Base-by-base conservation (phyloP, 129 eudicot species). In the Tagetes erecta region DNA sequence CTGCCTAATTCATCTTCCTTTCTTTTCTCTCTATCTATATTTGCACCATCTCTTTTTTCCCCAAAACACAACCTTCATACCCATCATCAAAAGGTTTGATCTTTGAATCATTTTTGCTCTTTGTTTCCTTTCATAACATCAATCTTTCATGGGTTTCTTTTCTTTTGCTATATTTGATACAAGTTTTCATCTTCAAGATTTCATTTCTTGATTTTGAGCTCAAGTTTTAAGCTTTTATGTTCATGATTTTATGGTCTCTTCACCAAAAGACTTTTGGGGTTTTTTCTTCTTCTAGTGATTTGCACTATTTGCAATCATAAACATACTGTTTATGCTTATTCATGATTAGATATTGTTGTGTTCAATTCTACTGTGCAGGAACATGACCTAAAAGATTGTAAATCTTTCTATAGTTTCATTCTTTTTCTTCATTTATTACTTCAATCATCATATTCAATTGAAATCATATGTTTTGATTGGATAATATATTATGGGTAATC, bases 291-390 rank as follows among this genome's bases (percentile, higher is more conserved):
- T 9, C 49, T 4, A 75, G 20, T 78, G 41, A 55, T 39, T 63
- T 57, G 75, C 47, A 62, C 45, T 76, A 52, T 68, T 75, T 85
- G 27, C 62, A 71, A 74, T 52, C 65, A 35, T 52, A 71, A 62
- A 44, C 41, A 59, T 63, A 12, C 30, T 46, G 38, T 40, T 71
- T 31, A 73, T 67, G 72, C 70, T 36, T 46, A 59, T 60, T 58
- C 2, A 14, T 68, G 36, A 42, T 64, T 49, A 3, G 39, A 9
- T 70, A 9, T 66, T 31, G 34, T 74, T 47, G 30, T 78, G 60
- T 76, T 58, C 76, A 78, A 84, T 76, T 58, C 76, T 80, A 84
- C 83, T 80, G 78, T 80, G 58, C 78, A 68, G 41, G 27, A 44
- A 60, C 77, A 79, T 76, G 76, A 77, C 63, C 67, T 76, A 52